These are phyloP conservation scores for Fusarium sp. DNA, from an alignment of 2,329 filamentous ascomycete genomes.

Conservation along the genomic window DNA sequence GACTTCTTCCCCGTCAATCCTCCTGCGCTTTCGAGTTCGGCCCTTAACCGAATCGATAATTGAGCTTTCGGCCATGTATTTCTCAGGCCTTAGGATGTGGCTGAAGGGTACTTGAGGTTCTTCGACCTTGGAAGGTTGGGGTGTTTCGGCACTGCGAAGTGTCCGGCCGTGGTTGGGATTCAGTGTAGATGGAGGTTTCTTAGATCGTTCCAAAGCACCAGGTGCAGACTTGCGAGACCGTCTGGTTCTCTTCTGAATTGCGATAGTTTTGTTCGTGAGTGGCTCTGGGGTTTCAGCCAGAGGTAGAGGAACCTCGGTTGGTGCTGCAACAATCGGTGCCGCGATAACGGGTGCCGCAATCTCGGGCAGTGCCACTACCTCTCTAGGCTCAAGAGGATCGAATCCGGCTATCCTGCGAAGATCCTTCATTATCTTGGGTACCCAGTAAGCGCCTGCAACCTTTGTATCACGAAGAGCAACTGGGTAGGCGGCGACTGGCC, in stretches of 20 bases:
- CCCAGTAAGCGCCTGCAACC: constrained; percentile 58
- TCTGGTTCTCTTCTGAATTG: constrained; percentile 45
- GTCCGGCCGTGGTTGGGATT: constrained; percentile 53
- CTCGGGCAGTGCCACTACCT: constrained; percentile 27
- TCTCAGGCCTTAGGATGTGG: constrained; percentile 15
- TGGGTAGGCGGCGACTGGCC: constrained; percentile 53
- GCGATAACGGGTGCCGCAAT: background rate
- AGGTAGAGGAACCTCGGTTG: background rate
- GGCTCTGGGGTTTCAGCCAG: constrained; percentile 4
- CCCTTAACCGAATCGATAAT: constrained; percentile 65
- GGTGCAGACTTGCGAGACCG: constrained; percentile 56
- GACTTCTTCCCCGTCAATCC: constrained; percentile 55
- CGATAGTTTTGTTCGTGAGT: constrained; percentile 24
- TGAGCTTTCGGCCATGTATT: constrained; percentile 48
- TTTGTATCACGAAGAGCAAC: constrained; percentile 60
- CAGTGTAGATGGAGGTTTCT: constrained; percentile 49
- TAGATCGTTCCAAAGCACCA: constrained; percentile 48
- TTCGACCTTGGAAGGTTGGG: background rate
- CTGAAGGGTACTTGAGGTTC: background rate
- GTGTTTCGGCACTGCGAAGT: constrained; percentile 36
- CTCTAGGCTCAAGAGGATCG: constrained; percentile 28
- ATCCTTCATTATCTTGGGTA: constrained; percentile 55
- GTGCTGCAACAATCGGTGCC: constrained; percentile 1
- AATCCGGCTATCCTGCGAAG: constrained; percentile 52
- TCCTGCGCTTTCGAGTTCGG: constrained; percentile 60